Conservation (phyloP, 768 basidiomycete species). For the Phlebiopsis gigantea region DNA sequence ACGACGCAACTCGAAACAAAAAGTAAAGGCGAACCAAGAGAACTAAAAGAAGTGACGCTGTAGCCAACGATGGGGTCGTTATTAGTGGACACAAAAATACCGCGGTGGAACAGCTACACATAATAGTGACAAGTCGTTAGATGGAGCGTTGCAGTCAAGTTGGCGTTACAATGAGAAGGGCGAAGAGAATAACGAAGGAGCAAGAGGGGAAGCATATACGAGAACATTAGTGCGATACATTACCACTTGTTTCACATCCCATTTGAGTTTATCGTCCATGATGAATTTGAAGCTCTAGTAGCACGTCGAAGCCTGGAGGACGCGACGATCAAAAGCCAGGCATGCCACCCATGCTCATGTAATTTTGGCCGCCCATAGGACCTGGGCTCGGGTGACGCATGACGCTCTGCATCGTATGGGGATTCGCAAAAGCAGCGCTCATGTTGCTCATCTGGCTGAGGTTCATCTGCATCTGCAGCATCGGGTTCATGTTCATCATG, state of each 20-base stretch:
- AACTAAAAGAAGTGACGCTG: not conserved
- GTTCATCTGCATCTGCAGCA: slow-evolving; percentile 56
- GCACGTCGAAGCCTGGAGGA: not conserved
- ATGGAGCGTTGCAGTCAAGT: slow-evolving; percentile 10
- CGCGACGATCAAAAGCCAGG: slow-evolving; percentile 19
- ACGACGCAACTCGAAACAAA: slow-evolving; percentile 5
- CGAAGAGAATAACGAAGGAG: not conserved
- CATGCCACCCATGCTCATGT: slow-evolving; percentile 28
- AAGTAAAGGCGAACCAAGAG: not conserved
- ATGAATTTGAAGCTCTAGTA: not conserved
- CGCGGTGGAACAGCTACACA: not conserved
- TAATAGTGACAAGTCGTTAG: slow-evolving; percentile 1
- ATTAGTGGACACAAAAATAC: not conserved
- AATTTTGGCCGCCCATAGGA: slow-evolving; percentile 33
- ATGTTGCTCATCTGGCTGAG: slow-evolving; percentile 19
- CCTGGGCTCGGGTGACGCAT: slow-evolving; percentile 77
- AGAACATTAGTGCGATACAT: slow-evolving; percentile 6
- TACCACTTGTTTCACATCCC: not conserved
- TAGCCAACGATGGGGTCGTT: not conserved
- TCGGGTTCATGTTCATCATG: slow-evolving; percentile 53
- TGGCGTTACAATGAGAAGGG: slow-evolving; percentile 10
- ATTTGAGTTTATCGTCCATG: slow-evolving; percentile 3
- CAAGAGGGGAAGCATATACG: slow-evolving; percentile 4
- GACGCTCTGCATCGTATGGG: slow-evolving; percentile 81
- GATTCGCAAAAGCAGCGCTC: slow-evolving; percentile 47